These are phyloP conservation scores for Globisporangium radiosum DNA, from an alignment of 352 stramenopile genomes.

Conservation along the genomic window DNA sequence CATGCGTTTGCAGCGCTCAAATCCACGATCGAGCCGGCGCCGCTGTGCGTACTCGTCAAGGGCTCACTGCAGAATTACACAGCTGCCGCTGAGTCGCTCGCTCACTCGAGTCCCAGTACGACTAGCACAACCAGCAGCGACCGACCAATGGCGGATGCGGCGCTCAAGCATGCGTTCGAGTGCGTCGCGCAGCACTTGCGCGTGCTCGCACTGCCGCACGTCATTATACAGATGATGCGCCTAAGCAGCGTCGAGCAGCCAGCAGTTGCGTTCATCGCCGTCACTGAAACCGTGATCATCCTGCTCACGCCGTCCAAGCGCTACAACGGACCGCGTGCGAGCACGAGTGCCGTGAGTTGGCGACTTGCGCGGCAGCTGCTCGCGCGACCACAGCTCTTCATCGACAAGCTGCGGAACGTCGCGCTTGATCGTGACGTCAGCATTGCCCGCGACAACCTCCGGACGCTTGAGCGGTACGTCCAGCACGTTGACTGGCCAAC, in stretches of 20 bases:
- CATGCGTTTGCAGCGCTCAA: constrained; percentile 60
- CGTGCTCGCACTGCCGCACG: constrained; percentile 13
- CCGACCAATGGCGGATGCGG: constrained; percentile 26
- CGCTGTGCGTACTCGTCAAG: constrained; percentile 57
- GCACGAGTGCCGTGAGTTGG: constrained; percentile 63
- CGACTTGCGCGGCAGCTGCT: constrained; percentile 50
- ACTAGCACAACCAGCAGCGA: neutral
- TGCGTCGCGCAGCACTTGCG: constrained; percentile 21
- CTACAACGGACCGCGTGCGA: constrained; percentile 47
- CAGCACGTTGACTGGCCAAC: constrained; percentile 45
- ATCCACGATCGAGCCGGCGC: constrained; percentile 46
- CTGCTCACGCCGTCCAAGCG: constrained; percentile 60
- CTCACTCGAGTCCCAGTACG: neutral
- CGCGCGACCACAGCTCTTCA: constrained; percentile 36
- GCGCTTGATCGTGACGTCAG: constrained; percentile 12
- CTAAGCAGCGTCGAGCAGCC: constrained; percentile 12
- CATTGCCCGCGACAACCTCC: constrained; percentile 48
- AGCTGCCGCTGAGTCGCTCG: neutral
- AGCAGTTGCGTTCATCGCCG: constrained; percentile 36
- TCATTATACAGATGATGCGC: constrained; percentile 21
- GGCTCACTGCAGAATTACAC: constrained; percentile 45
- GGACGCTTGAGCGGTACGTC: constrained; percentile 51
- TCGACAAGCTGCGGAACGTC: constrained; percentile 38
- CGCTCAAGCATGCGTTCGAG: constrained; percentile 53
- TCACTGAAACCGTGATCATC: constrained; percentile 78